A percentile compares a stretch with the other conserved stretches of the same genome.
Conservation (phyloP, 306 rosid species). For the Astragalus membranaceus region DNA sequence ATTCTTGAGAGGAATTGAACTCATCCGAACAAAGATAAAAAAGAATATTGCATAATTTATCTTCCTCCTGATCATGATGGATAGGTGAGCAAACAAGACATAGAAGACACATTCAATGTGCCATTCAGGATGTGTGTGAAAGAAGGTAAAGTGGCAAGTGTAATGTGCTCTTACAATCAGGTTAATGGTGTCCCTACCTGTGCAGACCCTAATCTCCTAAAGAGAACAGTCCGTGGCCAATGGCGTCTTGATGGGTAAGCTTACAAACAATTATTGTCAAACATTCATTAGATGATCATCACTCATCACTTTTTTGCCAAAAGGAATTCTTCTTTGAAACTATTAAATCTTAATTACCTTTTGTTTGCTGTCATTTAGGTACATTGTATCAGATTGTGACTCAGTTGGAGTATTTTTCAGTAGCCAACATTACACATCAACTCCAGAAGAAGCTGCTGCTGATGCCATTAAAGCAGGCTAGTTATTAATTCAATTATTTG, state of each 20-base stretch:
- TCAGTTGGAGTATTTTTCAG: constrained; percentile 71
- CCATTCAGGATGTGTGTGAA: constrained; percentile 81
- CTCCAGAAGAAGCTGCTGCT: constrained; percentile 88
- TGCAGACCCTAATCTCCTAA: constrained; percentile 70
- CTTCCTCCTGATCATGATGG: neutral
- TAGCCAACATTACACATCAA: constrained; percentile 65
- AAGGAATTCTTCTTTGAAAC: neutral
- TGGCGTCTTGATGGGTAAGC: constrained; percentile 72
- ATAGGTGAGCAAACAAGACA: constrained; percentile 80
- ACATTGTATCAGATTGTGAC: constrained; percentile 85
- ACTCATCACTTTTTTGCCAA: no score
- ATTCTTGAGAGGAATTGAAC: no score
- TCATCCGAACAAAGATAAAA: no score
- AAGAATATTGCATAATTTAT: neutral
- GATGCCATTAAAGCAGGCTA: constrained; percentile 80
- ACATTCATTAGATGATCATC: neutral
- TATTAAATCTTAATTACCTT: neutral
- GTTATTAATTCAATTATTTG: neutral
- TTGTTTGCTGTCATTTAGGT: constrained; percentile 27
- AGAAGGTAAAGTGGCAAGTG: constrained; percentile 83
- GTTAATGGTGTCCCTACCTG: constrained; percentile 92
- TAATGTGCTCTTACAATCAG: constrained; percentile 85
- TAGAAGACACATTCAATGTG: constrained; percentile 72
- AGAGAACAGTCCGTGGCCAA: constrained; percentile 49
- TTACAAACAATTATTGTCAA: neutral